A percentile compares a stretch with the other conserved stretches of the same genome.
Conservation (phyloP, 345 rosid species). For the Sonneratia alba region DNA sequence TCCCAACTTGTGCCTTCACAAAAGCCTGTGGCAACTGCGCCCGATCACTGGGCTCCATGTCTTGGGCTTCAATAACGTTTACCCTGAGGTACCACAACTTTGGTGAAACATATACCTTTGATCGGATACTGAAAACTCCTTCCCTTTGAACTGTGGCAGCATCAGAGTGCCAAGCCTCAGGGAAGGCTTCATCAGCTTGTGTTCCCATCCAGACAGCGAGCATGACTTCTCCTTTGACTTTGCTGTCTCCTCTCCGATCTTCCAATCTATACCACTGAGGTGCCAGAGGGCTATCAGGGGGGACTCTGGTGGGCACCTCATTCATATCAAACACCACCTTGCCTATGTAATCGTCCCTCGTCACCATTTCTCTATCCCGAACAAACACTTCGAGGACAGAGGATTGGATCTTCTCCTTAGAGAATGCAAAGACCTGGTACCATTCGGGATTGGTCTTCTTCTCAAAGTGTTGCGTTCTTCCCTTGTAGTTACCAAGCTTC, state of each 20-base stretch:
- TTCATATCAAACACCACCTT: slow-evolving; percentile 76
- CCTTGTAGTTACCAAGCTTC: slow-evolving; percentile 80
- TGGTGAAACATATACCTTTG: slow-evolving; percentile 87
- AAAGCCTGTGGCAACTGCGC: slow-evolving; percentile 65
- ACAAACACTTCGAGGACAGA: slow-evolving; percentile 64
- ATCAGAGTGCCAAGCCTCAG: slow-evolving; percentile 89
- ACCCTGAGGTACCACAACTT: slow-evolving; percentile 82
- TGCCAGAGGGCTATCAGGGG: slow-evolving; percentile 92
- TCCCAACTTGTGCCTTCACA: slow-evolving; percentile 71
- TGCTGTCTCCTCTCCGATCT: slow-evolving; percentile 42
- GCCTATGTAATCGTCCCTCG: slow-evolving; percentile 73
- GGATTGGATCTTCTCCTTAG: slow-evolving; percentile 75
- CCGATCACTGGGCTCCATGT: slow-evolving; percentile 55
- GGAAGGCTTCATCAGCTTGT: slow-evolving; percentile 91
- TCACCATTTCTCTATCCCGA: slow-evolving; percentile 65
- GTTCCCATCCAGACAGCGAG: slow-evolving; percentile 97
- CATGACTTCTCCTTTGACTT: slow-evolving; percentile 75
- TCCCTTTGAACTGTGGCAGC: slow-evolving; percentile 75
- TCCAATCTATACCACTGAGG: slow-evolving; percentile 89
- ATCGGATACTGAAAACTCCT: slow-evolving; percentile 59
- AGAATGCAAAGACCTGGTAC: slow-evolving; percentile 83
- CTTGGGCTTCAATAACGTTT: slow-evolving; percentile 89
- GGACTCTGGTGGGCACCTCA: slow-evolving; percentile 91
- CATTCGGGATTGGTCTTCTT: slow-evolving; percentile 68
- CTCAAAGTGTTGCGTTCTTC: slow-evolving; percentile 71